Percentiles rank a stretch among this genome's conserved stretches.
Evolutionary conservation across 768 basidiomycete species (phyloP).

Genomic region (Porpolomopsis calyptriformis): DNA sequence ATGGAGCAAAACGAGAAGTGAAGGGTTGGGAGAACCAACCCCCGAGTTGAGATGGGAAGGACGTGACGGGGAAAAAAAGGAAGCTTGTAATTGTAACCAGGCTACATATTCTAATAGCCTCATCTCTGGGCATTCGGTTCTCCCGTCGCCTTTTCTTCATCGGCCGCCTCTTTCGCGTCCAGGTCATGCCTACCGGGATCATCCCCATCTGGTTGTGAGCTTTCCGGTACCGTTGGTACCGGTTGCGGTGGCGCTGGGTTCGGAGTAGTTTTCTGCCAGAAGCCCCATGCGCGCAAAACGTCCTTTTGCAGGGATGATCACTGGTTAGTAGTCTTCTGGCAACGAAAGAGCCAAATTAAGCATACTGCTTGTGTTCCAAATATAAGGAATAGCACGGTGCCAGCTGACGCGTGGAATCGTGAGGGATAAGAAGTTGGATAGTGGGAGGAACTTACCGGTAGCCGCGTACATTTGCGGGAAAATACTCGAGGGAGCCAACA

Average conservation of each 20-base stretch:
- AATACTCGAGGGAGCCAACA: slow-evolving; percentile 15
- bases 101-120: too few species aligned
- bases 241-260: too few species aligned
- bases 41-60: neutral
- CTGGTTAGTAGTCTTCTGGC: neutral
- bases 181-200: neutral
- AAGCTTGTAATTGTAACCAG: too few species aligned
- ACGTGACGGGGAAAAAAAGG: too few species aligned
- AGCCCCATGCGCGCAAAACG: slow-evolving; percentile 25
- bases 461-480: slow-evolving; percentile 25
- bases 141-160: neutral
- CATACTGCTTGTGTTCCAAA: slow-evolving; percentile 28
- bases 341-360: neutral
- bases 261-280: slow-evolving; percentile 20
- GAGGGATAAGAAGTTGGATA: neutral
- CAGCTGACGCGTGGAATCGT: slow-evolving; percentile 15
- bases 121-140: too few species aligned
- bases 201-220: too few species aligned
- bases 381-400: slow-evolving; percentile 26
- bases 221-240: too few species aligned
- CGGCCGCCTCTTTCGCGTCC: neutral
- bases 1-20: neutral
- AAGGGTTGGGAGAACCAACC: neutral
- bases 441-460: slow-evolving; percentile 16
- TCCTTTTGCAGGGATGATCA: slow-evolving; percentile 19